These are phyloP conservation scores for Dorcoceras hygrometricum DNA, from an alignment of 257 asterid genomes.

Conservation along the genomic window DNA sequence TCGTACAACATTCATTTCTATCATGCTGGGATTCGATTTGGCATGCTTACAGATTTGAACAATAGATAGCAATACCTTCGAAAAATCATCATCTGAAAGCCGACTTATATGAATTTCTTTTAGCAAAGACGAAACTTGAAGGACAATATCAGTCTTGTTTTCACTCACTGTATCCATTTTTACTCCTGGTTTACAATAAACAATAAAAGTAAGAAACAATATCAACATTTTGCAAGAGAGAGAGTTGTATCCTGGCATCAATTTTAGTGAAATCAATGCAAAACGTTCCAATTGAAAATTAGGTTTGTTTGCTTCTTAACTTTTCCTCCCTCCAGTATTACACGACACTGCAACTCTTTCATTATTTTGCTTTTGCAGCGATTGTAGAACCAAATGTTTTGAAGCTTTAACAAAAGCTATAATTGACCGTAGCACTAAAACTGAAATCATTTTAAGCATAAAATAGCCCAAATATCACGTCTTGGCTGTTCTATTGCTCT, in stretches of 20 bases:
- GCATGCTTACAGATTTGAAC: neutral
- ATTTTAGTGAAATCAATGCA: conserved; percentile 7
- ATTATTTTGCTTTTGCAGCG: no score
- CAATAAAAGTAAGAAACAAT: neutral
- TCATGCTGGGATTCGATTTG: neutral
- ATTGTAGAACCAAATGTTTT: no score
- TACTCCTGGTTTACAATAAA: conserved; percentile 41
- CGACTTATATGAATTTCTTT: conserved; percentile 33
- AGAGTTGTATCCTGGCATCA: neutral
- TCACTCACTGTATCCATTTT: conserved; percentile 30
- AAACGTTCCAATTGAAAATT: conserved; percentile 17
- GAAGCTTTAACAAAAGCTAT: no score
- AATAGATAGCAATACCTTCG: conserved; percentile 35
- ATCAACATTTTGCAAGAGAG: neutral
- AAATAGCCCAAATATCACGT: no score
- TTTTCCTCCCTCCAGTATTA: neutral
- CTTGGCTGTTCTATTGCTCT: no score
- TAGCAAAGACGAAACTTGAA: conserved; percentile 40
- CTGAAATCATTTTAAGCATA: no score
- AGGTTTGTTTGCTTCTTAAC: conserved; percentile 1
- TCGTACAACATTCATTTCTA: neutral
- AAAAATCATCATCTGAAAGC: conserved; percentile 52
- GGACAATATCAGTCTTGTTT: conserved; percentile 32
- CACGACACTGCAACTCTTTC: no score
- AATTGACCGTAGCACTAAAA: no score